A percentile compares a stretch with the other conserved stretches of the same genome.
Conservation (phyloP, 2,329 filamentous ascomycete species). For the Cercospora beticola region DNA sequence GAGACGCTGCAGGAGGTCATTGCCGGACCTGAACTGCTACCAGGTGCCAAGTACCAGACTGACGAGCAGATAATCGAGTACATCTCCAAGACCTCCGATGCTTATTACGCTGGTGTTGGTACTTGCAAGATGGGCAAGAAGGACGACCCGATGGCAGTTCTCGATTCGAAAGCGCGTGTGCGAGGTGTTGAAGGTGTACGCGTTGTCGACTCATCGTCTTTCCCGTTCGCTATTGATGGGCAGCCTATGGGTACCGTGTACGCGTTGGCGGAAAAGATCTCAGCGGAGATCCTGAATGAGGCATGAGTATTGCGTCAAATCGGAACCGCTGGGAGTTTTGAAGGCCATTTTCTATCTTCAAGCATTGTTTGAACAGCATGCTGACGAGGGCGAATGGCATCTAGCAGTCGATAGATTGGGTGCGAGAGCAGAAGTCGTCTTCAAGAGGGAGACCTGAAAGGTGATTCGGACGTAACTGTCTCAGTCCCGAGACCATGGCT, state of each 20-base stretch:
- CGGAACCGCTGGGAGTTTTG: neutral
- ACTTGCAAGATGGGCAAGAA: slow-evolving; percentile 27
- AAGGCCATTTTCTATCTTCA: neutral
- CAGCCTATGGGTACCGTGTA: slow-evolving; percentile 30
- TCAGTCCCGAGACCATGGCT: neutral
- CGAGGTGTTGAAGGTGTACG: slow-evolving; percentile 26
- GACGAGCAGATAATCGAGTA: slow-evolving; percentile 24
- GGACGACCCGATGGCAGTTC: slow-evolving; percentile 26
- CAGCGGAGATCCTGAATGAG: slow-evolving; percentile 25
- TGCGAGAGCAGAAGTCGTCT: neutral
- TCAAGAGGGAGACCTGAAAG: neutral
- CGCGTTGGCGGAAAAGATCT: slow-evolving; percentile 14
- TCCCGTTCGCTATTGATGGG: slow-evolving; percentile 26
- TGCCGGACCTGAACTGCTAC: slow-evolving; percentile 18
- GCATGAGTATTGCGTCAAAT: neutral
- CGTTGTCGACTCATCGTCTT: slow-evolving; percentile 29
- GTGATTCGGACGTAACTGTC: neutral
- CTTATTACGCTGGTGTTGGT: slow-evolving; percentile 21
- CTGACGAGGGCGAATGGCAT: neutral
- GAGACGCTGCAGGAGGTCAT: slow-evolving; percentile 32
- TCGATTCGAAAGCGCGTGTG: slow-evolving; percentile 26
- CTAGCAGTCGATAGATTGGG: neutral
- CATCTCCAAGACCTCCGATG: slow-evolving; percentile 14
- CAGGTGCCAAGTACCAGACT: slow-evolving; percentile 1
- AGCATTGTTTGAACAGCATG: neutral